Conservation (phyloP, 148 eudicot genomes). For the Arctostaphylos glauca region DNA sequence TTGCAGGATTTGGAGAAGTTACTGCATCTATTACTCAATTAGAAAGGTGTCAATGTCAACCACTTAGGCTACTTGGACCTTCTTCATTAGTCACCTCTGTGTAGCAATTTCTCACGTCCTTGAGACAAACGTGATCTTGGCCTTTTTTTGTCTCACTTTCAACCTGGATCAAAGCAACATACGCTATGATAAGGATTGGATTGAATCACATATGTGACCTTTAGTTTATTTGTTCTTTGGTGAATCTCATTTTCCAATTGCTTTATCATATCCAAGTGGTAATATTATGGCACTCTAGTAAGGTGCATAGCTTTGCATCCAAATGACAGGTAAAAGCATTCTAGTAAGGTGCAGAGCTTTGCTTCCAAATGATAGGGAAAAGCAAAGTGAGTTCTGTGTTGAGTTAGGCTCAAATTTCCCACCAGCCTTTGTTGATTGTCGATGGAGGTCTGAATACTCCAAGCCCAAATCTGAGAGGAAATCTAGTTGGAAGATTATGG, state of each 20-base stretch:
- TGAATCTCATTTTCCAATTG: neutral
- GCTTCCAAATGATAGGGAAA: too few species aligned
- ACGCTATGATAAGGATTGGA: neutral
- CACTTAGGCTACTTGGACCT: neutral
- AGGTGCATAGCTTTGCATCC: neutral
- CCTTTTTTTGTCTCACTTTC: neutral
- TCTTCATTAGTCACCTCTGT: neutral
- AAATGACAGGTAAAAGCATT: neutral
- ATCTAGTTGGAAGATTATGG: too few species aligned
- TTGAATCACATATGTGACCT: neutral
- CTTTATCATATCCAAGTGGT: neutral
- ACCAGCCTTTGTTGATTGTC: too few species aligned
- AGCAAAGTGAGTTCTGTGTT: too few species aligned
- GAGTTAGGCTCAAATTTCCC: too few species aligned
- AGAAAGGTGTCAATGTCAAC: neutral
- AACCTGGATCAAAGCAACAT: neutral
- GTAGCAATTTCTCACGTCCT: constrained; percentile 1
- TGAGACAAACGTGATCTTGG: neutral
- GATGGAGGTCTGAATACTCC: too few species aligned
- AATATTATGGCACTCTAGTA: neutral
- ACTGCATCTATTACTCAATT: neutral
- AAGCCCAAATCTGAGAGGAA: too few species aligned
- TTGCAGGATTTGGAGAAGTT: neutral
- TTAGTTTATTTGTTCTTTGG: neutral
- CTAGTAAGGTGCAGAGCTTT: too few species aligned